Conservation (phyloP, 805 yeast genomes). For the Candida wancherniae region DNA sequence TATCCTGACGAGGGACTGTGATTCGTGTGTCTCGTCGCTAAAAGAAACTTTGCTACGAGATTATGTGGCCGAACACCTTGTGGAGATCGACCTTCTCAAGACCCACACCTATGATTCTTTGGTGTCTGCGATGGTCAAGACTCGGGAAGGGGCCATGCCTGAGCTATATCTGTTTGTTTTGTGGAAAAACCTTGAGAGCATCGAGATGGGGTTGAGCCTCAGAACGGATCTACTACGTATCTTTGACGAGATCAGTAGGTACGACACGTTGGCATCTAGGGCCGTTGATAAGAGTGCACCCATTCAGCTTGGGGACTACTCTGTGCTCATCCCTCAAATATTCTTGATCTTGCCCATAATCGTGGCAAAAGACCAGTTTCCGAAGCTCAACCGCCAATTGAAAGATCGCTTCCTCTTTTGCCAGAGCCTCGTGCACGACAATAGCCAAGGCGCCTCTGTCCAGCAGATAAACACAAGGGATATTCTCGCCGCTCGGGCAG, state of each 20-base stretch:
- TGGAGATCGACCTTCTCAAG: slow-evolving; percentile 14
- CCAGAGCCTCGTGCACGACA: slow-evolving; percentile 10
- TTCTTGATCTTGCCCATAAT: slow-evolving; percentile 12
- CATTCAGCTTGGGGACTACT: slow-evolving; percentile 7
- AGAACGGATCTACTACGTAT: slow-evolving; percentile 7
- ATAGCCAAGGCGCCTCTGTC: slow-evolving; percentile 5
- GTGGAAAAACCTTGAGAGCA: slow-evolving; percentile 16
- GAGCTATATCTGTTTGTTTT: slow-evolving; percentile 11
- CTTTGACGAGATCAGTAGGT: slow-evolving; percentile 12
- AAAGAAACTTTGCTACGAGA: not conserved
- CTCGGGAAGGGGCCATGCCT: slow-evolving; percentile 6
- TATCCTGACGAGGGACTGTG: slow-evolving; percentile 9
- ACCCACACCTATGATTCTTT: slow-evolving; percentile 7
- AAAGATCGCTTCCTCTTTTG: slow-evolving; percentile 18
- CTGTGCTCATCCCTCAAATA: slow-evolving; percentile 8
- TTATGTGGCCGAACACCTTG: slow-evolving; percentile 5
- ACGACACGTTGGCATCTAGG: slow-evolving; percentile 10
- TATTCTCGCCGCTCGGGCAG: slow-evolving; percentile 5
- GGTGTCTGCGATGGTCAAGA: slow-evolving; percentile 9
- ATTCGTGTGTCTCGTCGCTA: slow-evolving; percentile 6
- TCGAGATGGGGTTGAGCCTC: slow-evolving; percentile 3
- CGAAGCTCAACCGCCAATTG: slow-evolving; percentile 12
- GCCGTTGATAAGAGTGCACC: slow-evolving; percentile 4
- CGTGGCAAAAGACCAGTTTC: slow-evolving; percentile 3
- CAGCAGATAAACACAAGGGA: not conserved